Evolutionary conservation across 1,139 yeast genomes (phyloP).

Genomic region (Pichia sp.): DNA sequence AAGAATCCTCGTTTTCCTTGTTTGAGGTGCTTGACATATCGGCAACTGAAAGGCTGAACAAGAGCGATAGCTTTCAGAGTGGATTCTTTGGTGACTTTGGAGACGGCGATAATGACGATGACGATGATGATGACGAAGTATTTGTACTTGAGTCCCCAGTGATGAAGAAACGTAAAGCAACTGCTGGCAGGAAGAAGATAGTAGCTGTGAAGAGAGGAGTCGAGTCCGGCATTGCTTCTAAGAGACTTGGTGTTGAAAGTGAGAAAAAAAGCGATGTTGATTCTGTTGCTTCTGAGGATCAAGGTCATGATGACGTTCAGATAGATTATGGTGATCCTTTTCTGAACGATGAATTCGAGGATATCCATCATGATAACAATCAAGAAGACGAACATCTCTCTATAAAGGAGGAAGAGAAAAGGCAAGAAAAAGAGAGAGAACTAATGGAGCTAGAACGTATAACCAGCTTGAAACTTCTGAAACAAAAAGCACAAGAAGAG

Average conservation of each 20-base stretch:
- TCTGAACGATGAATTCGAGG: too few species aligned
- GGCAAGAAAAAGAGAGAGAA: background rate
- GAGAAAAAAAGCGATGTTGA: too few species aligned
- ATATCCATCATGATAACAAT: too few species aligned
- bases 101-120: background rate
- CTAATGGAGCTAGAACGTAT: background rate
- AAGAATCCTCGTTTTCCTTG: conserved; percentile 5
- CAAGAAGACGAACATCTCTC: too few species aligned
- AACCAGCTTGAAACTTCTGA: background rate
- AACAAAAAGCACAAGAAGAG: conserved; percentile 2
- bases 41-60: too few species aligned
- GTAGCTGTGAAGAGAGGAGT: too few species aligned
- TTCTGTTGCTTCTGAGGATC: too few species aligned
- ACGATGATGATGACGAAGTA: conserved; percentile 2
- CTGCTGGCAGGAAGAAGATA: background rate
- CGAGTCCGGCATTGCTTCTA: too few species aligned
- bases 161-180: conserved; percentile 3
- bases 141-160: conserved; percentile 10
- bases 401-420: conserved; percentile 1
- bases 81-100: background rate
- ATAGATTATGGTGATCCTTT: too few species aligned
- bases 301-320: too few species aligned
- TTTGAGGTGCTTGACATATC: conserved; percentile 9
- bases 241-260: too few species aligned
- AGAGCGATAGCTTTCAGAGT: too few species aligned